Percentiles rank a stretch among this genome's conserved stretches.
Conservation (phyloP, 73 alveolate species). For the Paramecium biaurelia region DNA sequence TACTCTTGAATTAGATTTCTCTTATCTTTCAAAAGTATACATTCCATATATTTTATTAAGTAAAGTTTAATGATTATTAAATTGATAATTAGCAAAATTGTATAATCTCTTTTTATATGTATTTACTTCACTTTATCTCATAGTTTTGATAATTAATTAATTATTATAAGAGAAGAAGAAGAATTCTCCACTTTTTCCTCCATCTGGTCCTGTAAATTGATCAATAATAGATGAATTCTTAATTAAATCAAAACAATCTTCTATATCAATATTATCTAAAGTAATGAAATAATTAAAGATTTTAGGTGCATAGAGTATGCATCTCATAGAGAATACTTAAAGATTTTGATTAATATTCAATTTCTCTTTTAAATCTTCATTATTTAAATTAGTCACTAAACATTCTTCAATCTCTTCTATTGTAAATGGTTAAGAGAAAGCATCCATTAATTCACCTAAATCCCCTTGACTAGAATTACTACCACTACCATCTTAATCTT, state of each 20-base stretch:
- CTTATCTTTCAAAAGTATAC: constrained; percentile 87
- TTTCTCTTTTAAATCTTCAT: background rate
- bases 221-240: constrained; percentile 66
- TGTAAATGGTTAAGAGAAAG: background rate
- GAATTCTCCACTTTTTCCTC: constrained; percentile 96
- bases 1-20: constrained; percentile 73
- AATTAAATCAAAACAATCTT: constrained; percentile 50
- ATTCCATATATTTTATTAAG: constrained; percentile 92
- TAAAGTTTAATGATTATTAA: constrained; percentile 74
- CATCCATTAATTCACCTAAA: background rate
- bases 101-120: constrained; percentile 75
- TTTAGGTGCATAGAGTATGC: constrained; percentile 38
- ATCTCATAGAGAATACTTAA: background rate
- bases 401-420: constrained; percentile 24
- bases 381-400: background rate
- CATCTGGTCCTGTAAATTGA: constrained; percentile 62
- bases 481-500: background rate
- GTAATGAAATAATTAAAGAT: background rate
- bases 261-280: constrained; percentile 34
- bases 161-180: constrained; percentile 95
- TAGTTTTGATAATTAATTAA: constrained; percentile 90
- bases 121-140: constrained; percentile 78
- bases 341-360: background rate
- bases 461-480: constrained; percentile 20
- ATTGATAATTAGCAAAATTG: constrained; percentile 75